phyloP scores from a whole-genome alignment of 495 filamentous ascomycete genomes.

The Talaromyces liani region DNA sequence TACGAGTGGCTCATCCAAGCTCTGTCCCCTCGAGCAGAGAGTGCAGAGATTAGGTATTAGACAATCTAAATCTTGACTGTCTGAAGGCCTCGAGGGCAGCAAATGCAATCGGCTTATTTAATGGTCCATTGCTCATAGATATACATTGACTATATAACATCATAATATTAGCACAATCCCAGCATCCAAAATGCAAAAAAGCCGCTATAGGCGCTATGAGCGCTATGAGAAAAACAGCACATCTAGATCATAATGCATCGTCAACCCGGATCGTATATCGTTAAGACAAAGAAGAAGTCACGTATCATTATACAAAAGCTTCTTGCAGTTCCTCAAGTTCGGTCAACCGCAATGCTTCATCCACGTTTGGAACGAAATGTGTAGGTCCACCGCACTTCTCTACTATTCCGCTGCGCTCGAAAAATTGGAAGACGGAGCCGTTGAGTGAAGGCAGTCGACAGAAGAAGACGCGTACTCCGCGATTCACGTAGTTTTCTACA shows the following conservation, averaged over 20 bases:
- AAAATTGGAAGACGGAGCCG: slow-evolving; percentile 60
- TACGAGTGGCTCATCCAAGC: neutral
- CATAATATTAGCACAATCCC: neutral
- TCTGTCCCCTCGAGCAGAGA: neutral
- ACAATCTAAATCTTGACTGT: neutral
- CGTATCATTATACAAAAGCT: neutral
- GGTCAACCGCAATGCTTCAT: slow-evolving; percentile 72
- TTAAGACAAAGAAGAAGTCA: neutral
- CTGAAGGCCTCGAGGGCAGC: neutral
- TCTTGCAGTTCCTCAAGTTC: slow-evolving; percentile 49
- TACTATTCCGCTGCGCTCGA: slow-evolving; percentile 76
- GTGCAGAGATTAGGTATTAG: neutral
- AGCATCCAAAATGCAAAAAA: neutral
- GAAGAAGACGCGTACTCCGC: slow-evolving; percentile 81
- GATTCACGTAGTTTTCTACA: slow-evolving; percentile 63
- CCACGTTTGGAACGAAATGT: slow-evolving; percentile 76
- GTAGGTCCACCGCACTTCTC: slow-evolving; percentile 63
- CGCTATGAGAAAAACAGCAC: neutral
- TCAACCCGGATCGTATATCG: neutral
- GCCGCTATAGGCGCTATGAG: no score
- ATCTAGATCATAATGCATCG: neutral
- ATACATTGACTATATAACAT: neutral
- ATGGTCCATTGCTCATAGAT: neutral
- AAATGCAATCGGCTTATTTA: neutral
- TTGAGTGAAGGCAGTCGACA: slow-evolving; percentile 60